Evolutionary conservation across 805 yeast species (phyloP).

Genomic region (Wickerhamomyces strasburgensis): DNA sequence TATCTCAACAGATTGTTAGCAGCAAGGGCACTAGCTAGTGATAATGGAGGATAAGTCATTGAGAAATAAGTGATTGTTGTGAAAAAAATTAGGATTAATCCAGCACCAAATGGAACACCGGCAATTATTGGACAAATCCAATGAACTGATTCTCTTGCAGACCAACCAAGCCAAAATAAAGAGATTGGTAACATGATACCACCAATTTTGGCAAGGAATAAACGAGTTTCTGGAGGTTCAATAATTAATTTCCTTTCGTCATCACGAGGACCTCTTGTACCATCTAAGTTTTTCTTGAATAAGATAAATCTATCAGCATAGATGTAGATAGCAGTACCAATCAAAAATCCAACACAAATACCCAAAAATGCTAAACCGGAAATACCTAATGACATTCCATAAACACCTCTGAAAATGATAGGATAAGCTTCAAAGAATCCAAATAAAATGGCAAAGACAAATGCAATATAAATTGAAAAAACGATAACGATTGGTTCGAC

Average conservation of each 20-base stretch:
- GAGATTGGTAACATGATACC: conserved; percentile 61
- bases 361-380: conserved; percentile 70
- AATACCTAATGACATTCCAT: conserved; percentile 52
- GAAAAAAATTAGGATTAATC: conserved; percentile 67
- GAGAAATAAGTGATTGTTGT: conserved; percentile 64
- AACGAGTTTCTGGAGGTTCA: conserved; percentile 56
- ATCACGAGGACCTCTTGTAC: conserved; percentile 50
- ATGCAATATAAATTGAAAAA: conserved; percentile 65
- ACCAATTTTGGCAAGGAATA: conserved; percentile 61
- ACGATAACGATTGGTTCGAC: conserved; percentile 72
- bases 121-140: conserved; percentile 76
- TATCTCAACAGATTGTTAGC: conserved; percentile 82
- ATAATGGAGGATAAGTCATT: conserved; percentile 66
- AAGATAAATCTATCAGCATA: conserved; percentile 42
- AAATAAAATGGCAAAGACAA: conserved; percentile 70
- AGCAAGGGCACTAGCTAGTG: conserved; percentile 83
- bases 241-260: conserved; percentile 45
- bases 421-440: conserved; percentile 81
- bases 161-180: conserved; percentile 81
- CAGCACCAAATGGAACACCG: conserved; percentile 77
- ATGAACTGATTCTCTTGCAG: conserved; percentile 53
- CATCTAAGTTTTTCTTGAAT: conserved; percentile 57
- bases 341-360: conserved; percentile 61
- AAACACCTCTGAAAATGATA: conserved; percentile 62
- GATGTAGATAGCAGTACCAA: conserved; percentile 51